These are phyloP conservation scores for Sarocladium kiliense DNA, from an alignment of 2,329 filamentous ascomycete genomes.

Conservation along the genomic window DNA sequence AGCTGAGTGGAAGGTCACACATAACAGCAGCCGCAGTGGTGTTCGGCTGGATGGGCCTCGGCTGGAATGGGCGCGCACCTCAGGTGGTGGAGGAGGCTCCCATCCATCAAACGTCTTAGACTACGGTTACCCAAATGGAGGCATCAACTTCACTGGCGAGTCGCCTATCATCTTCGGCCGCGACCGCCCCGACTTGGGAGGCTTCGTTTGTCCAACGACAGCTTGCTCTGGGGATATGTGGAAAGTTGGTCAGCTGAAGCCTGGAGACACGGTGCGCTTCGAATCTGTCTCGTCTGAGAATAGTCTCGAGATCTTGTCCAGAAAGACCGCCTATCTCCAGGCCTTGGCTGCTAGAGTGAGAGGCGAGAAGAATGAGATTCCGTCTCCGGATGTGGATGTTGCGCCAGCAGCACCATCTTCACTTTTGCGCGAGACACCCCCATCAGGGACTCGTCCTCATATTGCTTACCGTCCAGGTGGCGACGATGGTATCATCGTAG, in stretches of 20 bases:
- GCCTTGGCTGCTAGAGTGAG: background rate
- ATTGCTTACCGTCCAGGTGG: conserved; percentile 27
- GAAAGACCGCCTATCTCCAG: conserved; percentile 7
- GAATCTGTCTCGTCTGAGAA: background rate
- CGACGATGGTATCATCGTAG: conserved; percentile 50
- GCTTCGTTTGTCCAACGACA: conserved; percentile 52
- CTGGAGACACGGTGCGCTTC: conserved; percentile 38
- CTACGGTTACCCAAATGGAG: conserved; percentile 47
- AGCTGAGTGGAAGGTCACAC: conserved; percentile 54
- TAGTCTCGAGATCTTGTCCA: conserved; percentile 5
- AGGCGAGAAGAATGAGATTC: background rate
- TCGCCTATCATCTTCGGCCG: conserved; percentile 54
- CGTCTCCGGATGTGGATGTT: background rate
- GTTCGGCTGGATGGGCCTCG: conserved; percentile 55
- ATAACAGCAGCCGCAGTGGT: conserved; percentile 56
- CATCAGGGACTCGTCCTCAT: conserved; percentile 25
- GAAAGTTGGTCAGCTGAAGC: conserved; percentile 57
- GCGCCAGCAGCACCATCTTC: conserved; percentile 2
- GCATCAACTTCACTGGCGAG: conserved; percentile 57
- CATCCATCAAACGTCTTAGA: conserved; percentile 48
- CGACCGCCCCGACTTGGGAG: conserved; percentile 56
- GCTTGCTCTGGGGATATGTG: conserved; percentile 53
- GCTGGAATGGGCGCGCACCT: conserved; percentile 51
- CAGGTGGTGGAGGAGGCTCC: conserved; percentile 58
- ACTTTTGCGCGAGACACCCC: conserved; percentile 22